phyloP scores from a whole-genome alignment of 2,329 filamentous ascomycete species.

The Dactylellina leptospora region DNA sequence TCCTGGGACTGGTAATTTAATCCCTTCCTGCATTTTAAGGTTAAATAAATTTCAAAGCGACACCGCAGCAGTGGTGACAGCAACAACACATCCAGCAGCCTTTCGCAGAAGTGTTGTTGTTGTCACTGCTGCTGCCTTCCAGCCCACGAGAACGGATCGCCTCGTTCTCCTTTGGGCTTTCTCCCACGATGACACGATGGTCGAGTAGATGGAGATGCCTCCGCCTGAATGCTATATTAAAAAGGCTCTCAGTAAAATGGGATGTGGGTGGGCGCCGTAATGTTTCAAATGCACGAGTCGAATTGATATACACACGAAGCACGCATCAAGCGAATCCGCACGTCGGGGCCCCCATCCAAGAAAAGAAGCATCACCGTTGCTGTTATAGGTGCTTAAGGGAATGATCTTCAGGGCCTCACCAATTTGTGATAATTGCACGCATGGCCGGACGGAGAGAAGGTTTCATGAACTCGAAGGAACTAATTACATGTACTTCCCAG shows the following conservation, averaged over 20 bases:
- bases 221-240: too few relatives aligned
- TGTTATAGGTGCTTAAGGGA: not conserved
- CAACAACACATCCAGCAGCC: not conserved
- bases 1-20: conserved; percentile 19
- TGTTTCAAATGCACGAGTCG: not conserved
- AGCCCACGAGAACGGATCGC: conserved; percentile 21
- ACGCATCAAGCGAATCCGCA: too few relatives aligned
- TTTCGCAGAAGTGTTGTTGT: too few relatives aligned
- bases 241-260: too few relatives aligned
- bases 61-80: not conserved
- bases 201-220: too few relatives aligned
- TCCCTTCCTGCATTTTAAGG: not conserved
- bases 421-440: not conserved
- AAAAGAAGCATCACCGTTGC: conserved; percentile 23
- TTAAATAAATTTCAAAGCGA: too few relatives aligned
- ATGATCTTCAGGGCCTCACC: conserved; percentile 24
- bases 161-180: not conserved
- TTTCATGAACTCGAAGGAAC: too few relatives aligned
- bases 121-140: conserved; percentile 8
- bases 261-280: not conserved
- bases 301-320: too few relatives aligned
- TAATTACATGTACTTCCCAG: not conserved
- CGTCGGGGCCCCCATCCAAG: not conserved
- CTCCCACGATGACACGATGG: not conserved
- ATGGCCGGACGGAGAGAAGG: not conserved